Conservation (phyloP, 1,284 basidiomycete genomes). For the Rhodotorula sp. region DNA sequence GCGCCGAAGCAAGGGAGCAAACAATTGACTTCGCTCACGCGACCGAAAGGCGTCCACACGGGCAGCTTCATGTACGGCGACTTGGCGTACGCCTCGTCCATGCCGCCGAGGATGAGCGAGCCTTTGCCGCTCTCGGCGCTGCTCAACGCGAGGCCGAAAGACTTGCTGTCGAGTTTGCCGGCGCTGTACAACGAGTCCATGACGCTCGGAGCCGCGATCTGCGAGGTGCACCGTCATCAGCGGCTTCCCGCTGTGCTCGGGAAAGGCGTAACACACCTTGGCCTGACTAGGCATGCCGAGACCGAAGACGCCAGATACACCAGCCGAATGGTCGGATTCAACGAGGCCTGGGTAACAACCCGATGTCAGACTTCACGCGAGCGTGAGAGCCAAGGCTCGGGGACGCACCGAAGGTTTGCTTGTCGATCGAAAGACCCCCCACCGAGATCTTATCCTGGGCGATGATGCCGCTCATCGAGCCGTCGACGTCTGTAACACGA, state of each 20-base stretch:
- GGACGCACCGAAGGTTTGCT: conserved; percentile 3
- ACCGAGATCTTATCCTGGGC: conserved; percentile 1
- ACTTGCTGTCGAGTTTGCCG: neutral
- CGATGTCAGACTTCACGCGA: too few species aligned
- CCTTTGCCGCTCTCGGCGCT: neutral
- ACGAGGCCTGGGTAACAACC: neutral
- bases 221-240: neutral
- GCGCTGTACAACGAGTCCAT: neutral
- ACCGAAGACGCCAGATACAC: neutral
- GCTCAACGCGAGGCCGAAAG: neutral
- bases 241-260: neutral
- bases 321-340: neutral
- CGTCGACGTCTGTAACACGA: neutral
- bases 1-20: too few species aligned
- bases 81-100: neutral
- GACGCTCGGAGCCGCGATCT: neutral
- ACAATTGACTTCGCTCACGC: too few species aligned
- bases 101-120: neutral
- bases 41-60: too few species aligned
- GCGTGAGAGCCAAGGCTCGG: too few species aligned
- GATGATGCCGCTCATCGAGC: neutral
- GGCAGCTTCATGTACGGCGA: neutral
- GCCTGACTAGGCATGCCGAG: neutral
- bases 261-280: neutral
- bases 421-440: neutral